Evolutionary conservation across 768 basidiomycete species (phyloP).

Genomic region (Leucosporidium scottii): DNA sequence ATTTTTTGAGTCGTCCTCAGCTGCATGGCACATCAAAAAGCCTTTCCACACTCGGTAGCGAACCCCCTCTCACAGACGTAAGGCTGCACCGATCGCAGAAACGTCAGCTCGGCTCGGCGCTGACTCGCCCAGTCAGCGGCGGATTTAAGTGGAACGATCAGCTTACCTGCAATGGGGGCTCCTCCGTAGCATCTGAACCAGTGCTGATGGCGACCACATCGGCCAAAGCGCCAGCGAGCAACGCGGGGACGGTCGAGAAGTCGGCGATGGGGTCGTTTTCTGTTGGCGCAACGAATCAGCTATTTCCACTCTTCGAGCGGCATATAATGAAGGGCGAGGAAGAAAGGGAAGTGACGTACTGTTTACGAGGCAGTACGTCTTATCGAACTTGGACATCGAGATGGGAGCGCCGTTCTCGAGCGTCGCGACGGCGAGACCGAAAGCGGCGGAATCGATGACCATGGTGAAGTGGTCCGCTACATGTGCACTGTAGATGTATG

Average conservation of each 20-base stretch:
- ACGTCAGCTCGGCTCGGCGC: neutral
- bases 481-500: conserved; percentile 1
- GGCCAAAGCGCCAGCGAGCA: too few species aligned
- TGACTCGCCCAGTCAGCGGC: neutral
- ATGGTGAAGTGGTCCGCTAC: conserved; percentile 27
- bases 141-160: neutral
- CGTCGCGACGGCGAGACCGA: conserved; percentile 35
- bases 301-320: too few species aligned
- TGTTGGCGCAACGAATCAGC: too few species aligned
- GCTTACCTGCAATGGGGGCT: neutral
- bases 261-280: neutral
- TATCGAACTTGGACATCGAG: conserved; percentile 17
- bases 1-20: too few species aligned
- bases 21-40: too few species aligned
- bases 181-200: neutral
- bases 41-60: neutral
- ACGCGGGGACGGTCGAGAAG: too few species aligned
- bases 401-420: conserved; percentile 26
- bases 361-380: conserved; percentile 1
- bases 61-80: neutral
- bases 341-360: neutral
- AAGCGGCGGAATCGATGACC: conserved; percentile 35
- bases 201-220: neutral
- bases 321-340: neutral
- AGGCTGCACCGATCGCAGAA: neutral